Conservation (phyloP, 805 yeast genomes). For the Metschnikowia rubicola region DNA sequence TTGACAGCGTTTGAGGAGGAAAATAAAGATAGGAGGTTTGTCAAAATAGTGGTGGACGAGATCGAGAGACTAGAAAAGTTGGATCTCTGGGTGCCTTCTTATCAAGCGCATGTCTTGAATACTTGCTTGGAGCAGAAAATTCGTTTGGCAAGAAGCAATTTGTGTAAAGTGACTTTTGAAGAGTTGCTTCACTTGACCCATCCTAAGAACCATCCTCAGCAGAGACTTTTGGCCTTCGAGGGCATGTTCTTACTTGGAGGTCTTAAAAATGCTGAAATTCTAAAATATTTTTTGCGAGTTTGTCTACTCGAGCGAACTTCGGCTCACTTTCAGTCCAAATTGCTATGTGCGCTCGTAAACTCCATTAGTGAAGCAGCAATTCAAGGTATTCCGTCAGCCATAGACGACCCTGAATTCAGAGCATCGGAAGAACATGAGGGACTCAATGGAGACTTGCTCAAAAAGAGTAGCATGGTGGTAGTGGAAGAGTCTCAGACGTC, state of each 20-base stretch:
- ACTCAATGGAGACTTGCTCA: conserved; percentile 4
- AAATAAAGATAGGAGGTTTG: conserved; percentile 17
- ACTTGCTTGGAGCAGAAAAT: conserved; percentile 60
- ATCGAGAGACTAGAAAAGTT: conserved; percentile 70
- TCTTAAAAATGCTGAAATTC: conserved; percentile 55
- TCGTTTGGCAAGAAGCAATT: conserved; percentile 52
- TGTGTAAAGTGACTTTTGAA: conserved; percentile 48
- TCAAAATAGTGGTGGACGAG: conserved; percentile 48
- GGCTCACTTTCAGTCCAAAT: conserved; percentile 45
- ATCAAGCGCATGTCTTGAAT: conserved; percentile 51
- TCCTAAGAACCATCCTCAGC: conserved; percentile 43
- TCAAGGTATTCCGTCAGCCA: conserved; percentile 52
- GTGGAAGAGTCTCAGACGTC: conserved; percentile 50
- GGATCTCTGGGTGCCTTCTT: conserved; percentile 85
- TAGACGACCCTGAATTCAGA: conserved; percentile 65
- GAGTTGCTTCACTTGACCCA: conserved; percentile 55
- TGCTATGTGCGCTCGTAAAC: conserved; percentile 46
- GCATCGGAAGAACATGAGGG: conserved; percentile 29
- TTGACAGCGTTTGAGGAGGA: conserved; percentile 7
- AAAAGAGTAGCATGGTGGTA: conserved; percentile 42
- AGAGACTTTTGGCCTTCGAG: conserved; percentile 65
- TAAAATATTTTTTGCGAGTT: conserved; percentile 59
- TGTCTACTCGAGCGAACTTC: conserved; percentile 51
- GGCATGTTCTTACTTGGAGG: conserved; percentile 76
- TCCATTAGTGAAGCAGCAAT: conserved; percentile 67